Evolutionary conservation across 305 asterid genomes (phyloP), one percentile per base, ranked within the genome.

Genomic region (Caryopteris hybrid): DNA sequence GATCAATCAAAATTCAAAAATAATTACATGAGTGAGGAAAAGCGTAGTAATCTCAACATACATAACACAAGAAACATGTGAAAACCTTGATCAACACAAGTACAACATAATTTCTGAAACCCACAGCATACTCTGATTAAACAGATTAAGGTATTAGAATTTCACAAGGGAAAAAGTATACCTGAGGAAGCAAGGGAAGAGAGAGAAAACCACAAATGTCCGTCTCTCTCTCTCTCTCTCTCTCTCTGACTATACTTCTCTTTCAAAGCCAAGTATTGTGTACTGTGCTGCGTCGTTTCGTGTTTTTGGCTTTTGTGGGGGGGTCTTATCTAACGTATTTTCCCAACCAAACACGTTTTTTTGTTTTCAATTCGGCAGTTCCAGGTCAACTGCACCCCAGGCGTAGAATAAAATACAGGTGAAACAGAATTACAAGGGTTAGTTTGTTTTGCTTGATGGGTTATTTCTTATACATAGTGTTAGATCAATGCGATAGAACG

Each of bases 1-100:
- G 81, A 84, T 76, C 78, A 78, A 86, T 76, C 80, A 76, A 75
- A 81, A 42, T 66, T 77, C 62, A 47, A 46, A 67, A n/a, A 10
- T 36, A 36, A 36, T 51, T 45, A 34, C 66, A 31, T 51, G 66
- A 76, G 34, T 29, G 8, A 51, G 18, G n/a, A 39, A 59, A 47
- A 70, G 54, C 39, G 10, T 41, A 22, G 42, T 67, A 50, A 78
- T 69, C 51, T 58, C 46, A 18, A 22, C 3, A 22, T 39, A 34
- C 62, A 64, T 16, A 52, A 21, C 39, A 29, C 17, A 58, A 59
- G 20, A n/a, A 48, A 61, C 33, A 16, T 5, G 60, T 22, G 5
- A 38, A 53, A 78, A 53, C 36, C 65, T 16, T 39, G 54, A 70
- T 55, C 71, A 61, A 25, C 29, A 60, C 12, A 47, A 29, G 36